Percentiles rank a stretch among this genome's conserved stretches.
Conservation (phyloP, 441 rosid genomes). For the Mallotus repandus region DNA sequence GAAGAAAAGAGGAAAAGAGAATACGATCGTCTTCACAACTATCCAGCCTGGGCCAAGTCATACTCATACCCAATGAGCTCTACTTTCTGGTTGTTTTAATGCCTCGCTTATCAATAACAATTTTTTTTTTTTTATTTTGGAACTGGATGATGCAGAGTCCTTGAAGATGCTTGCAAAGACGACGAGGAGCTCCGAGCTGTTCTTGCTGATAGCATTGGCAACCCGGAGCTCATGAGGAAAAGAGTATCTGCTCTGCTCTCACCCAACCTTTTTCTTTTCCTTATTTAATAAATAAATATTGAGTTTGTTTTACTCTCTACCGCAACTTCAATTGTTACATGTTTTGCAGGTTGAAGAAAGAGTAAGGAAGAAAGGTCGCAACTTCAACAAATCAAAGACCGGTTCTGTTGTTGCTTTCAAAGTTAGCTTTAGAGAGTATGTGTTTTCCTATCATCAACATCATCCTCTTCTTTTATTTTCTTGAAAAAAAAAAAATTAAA, state of each 20-base stretch:
- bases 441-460: background rate
- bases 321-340: background rate
- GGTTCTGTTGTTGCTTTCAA: slow-evolving; percentile 88
- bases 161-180: slow-evolving; percentile 75
- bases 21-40: slow-evolving; percentile 63
- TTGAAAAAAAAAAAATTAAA: background rate
- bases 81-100: slow-evolving; percentile 30
- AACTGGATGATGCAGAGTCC: slow-evolving; percentile 43
- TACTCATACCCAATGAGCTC: background rate
- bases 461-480: background rate
- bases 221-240: slow-evolving; percentile 89
- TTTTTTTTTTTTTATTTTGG: no score
- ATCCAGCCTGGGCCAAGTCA: slow-evolving; percentile 92
- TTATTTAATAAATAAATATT: no score
- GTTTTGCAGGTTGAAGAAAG: slow-evolving; percentile 66
- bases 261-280: background rate
- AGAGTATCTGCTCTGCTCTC: slow-evolving; percentile 39
- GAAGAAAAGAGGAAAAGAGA: slow-evolving; percentile 91
- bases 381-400: slow-evolving; percentile 67
- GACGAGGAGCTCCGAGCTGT: slow-evolving; percentile 86
- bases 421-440: slow-evolving; percentile 93
- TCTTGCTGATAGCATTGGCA: slow-evolving; percentile 91
- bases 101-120: no score
- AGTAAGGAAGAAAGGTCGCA: slow-evolving; percentile 74
- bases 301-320: no score